Base-by-base conservation (phyloP, 257 asterid genomes). In the Cinchona pubescens region DNA sequence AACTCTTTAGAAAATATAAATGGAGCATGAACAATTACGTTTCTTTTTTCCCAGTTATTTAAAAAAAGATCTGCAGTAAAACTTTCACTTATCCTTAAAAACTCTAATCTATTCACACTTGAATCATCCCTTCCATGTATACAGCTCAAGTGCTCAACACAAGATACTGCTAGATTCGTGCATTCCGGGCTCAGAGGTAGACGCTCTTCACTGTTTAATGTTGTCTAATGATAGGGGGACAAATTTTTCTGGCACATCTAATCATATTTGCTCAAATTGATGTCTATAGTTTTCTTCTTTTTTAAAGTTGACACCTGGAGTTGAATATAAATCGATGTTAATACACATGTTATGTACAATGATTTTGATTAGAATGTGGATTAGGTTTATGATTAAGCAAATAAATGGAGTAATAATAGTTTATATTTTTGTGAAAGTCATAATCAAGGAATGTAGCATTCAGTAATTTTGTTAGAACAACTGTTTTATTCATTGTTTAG, bases 201-300 rank as follows among this genome's bases (percentile, higher is more conserved):
- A 43, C 46, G 43, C 49, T 81, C 45, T 15, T 69, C 63, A 37
- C 75, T 38, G 78, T 79, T 65, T 72, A 68, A 69, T 75, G 83
- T 81, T 86, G 87, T 86, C 87, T 73, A 82, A 37, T 70, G 80
- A 75, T 79, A 72, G 85, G 87, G 87, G 74, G 84, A 86, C 85
- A 78, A 21, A 45, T 55, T 68, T 74, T 40, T 37, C 85, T 83
- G 88, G 82, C 83, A 78, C 78, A 64, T n/a, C n/a, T n/a, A n/a
- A n/a, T 74, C 85, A 82, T 78, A 23, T 75, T 79, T 77, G 79
- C 66, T 74, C 43, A 32, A 71, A 11, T 38, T 72, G 46, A 63
- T 79, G 79, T 71, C 73, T 81, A 69, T 46, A 45, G 61, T 69
- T 55, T 74, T 75, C 72, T 56, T 60, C 29, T 60, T 15, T 5